Evolutionary conservation across 768 basidiomycete species (phyloP).

Genomic region (Omphalotus guepiniiformis): DNA sequence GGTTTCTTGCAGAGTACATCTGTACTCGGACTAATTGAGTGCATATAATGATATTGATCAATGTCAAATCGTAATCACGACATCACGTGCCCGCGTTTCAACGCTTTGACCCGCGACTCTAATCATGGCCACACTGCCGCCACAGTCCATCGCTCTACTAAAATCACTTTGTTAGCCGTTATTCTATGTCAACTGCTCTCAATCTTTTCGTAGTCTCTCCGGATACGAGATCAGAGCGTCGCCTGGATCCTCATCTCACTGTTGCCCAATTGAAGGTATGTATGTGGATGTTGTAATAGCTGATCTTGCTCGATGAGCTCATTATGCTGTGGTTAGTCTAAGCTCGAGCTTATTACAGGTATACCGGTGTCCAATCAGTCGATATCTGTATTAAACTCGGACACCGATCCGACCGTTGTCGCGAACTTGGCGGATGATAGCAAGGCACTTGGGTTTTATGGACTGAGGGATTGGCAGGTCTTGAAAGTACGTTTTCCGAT

Average conservation of each 20-base stretch:
- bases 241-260: slow-evolving; percentile 71
- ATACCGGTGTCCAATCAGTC: slow-evolving; percentile 71
- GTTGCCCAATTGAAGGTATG: slow-evolving; percentile 80
- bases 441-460: slow-evolving; percentile 70
- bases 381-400: slow-evolving; percentile 59
- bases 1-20: too few relatives aligned
- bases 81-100: too few relatives aligned
- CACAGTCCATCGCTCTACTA: too few relatives aligned
- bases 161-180: neutral
- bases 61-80: too few relatives aligned
- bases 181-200: slow-evolving; percentile 40
- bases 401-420: slow-evolving; percentile 45
- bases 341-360: slow-evolving; percentile 90
- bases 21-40: too few relatives aligned
- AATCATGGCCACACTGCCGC: too few relatives aligned
- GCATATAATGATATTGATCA: too few relatives aligned
- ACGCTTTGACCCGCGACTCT: too few relatives aligned
- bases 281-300: slow-evolving; percentile 9
- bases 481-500: slow-evolving; percentile 55
- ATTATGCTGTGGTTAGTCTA: slow-evolving; percentile 42
- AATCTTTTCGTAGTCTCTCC: slow-evolving; percentile 80
- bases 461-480: slow-evolving; percentile 71
- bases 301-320: slow-evolving; percentile 12
- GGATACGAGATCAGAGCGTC: slow-evolving; percentile 87
- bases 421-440: slow-evolving; percentile 61